A percentile compares a stretch with the other conserved stretches of the same genome.
Evolutionary conservation across 495 filamentous ascomycete genomes (phyloP).

Genomic region (Hypomontagnella monticulosa): DNA sequence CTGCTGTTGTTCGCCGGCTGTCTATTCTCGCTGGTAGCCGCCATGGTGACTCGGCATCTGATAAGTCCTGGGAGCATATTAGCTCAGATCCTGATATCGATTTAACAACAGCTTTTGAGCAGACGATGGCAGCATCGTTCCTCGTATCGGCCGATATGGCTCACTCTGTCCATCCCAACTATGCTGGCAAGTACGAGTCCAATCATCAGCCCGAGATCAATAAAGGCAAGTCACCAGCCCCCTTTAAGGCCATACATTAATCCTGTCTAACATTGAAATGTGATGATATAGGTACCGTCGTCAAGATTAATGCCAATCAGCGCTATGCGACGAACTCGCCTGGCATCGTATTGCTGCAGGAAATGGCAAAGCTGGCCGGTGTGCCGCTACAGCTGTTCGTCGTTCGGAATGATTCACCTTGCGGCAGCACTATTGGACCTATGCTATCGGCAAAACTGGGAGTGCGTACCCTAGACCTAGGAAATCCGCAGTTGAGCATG

Average conservation of each 20-base stretch:
- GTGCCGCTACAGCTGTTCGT: conserved; percentile 96
- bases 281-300: conserved; percentile 71
- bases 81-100: conserved; percentile 61
- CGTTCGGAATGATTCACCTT: conserved; percentile 92
- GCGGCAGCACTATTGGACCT: conserved; percentile 95
- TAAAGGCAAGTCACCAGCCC: conserved; percentile 55
- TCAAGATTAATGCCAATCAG: conserved; percentile 98
- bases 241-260: not conserved
- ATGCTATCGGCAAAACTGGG: conserved; percentile 90
- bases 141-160: conserved; percentile 98
- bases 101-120: conserved; percentile 84
- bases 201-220: conserved; percentile 95
- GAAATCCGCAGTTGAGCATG: conserved; percentile 97
- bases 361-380: conserved; percentile 72
- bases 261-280: conserved; percentile 4
- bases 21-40: conserved; percentile 72
- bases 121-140: conserved; percentile 91
- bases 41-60: conserved; percentile 50
- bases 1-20: conserved; percentile 85
- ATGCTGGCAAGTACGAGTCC: conserved; percentile 86
- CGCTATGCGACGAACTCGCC: conserved; percentile 96
- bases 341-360: conserved; percentile 90
- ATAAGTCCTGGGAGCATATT: conserved; percentile 63
- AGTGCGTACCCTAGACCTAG: conserved; percentile 87
- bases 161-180: conserved; percentile 94